Percentiles rank a stretch among this genome's conserved stretches.
Conservation (phyloP, 331 rosid species). For the Erythrophleum ivorense region DNA sequence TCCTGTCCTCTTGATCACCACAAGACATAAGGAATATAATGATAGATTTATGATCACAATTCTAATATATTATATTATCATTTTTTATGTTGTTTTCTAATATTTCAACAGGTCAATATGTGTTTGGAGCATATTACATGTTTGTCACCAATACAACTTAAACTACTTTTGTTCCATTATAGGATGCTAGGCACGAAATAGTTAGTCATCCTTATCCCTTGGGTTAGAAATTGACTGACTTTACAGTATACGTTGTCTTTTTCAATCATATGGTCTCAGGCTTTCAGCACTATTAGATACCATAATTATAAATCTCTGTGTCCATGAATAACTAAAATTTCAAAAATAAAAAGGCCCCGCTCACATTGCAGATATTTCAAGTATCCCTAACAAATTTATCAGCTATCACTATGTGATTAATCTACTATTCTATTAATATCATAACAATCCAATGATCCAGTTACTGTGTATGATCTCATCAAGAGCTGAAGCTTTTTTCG, state of each 20-base stretch:
- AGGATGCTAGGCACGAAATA: neutral
- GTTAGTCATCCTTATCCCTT: neutral
- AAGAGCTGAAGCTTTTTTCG: slow-evolving; percentile 19
- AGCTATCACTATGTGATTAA: neutral
- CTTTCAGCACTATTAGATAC: neutral
- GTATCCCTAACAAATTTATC: neutral
- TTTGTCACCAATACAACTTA: neutral
- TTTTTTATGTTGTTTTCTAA: neutral
- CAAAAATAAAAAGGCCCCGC: slow-evolving; percentile 3
- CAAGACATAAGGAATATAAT: neutral
- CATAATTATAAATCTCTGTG: neutral
- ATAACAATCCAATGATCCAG: neutral
- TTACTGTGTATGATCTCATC: neutral
- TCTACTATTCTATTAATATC: neutral
- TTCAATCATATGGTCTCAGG: slow-evolving; percentile 7
- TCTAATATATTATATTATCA: neutral
- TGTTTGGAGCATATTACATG: neutral
- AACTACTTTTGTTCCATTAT: neutral
- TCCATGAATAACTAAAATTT: neutral
- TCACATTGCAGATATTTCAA: neutral
- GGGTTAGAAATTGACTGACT: neutral
- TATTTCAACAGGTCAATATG: slow-evolving; percentile 5
- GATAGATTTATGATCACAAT: slow-evolving; percentile 1
- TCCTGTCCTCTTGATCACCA: slow-evolving; percentile 19
- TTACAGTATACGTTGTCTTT: neutral